Evolutionary conservation across 306 rosid species (phyloP), one percentile per base, ranked within the genome.

Genomic region (Benincasa hispida): DNA sequence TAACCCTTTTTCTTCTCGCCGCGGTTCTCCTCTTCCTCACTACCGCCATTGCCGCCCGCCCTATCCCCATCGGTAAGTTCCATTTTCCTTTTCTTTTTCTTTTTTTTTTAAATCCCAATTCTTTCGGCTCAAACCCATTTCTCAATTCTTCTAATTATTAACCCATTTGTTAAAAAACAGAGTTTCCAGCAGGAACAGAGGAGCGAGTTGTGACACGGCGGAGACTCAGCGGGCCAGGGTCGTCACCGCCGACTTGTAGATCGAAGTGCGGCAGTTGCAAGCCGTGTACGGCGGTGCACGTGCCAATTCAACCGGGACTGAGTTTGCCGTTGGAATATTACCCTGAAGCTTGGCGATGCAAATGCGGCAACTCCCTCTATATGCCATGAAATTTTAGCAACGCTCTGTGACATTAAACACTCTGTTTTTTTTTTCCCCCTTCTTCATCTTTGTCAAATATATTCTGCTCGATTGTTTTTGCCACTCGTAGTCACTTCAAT

Each of bases 271-370:
- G 96, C 8, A 85, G 88, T 86, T 94, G 98, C 72, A 80, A 62
- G 19, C 98, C 98, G 0, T 94, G 98, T 73, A 42, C 78, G 25
- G 84, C 98, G 56, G 98, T 94, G 50, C 98, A 87, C 79, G 93
- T 91, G 28, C 88, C 98, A 63, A 86, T 94, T 54, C 95, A 89
- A 14, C 96, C 97, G 8, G 97, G 98, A 50, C 18, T 89, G 68
- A 84, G 85, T 53, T 77, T 84, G 13, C 90, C 97, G 1, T 88
- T 91, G 10, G 98, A 94, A 85, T 94, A 94, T 66, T 94, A 94
- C 74, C 98, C 98, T 0, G 98, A 94, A 89, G 97, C 98, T 30
- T 94, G 98, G 98, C 91, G 98, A 30, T 94, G 98, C 91, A 87
- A 90, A 86, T 94, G 98, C 75, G 93, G 95, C 76, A 87, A 86